These are phyloP conservation scores for Fusarium sambucinum DNA, from an alignment of 2,329 filamentous ascomycete genomes.

Conservation along the genomic window DNA sequence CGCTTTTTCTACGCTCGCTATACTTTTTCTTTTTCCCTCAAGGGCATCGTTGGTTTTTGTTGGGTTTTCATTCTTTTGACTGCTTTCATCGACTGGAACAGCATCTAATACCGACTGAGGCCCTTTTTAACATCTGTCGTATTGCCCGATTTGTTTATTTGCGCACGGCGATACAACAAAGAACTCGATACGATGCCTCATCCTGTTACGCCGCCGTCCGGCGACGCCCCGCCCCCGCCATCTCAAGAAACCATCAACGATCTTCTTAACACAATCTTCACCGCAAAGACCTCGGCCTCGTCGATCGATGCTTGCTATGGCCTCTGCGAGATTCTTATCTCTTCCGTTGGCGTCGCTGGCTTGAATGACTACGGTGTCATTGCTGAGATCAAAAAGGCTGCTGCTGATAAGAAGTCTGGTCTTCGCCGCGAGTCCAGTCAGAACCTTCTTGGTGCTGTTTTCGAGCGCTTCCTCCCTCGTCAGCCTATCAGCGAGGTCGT, in stretches of 20 bases:
- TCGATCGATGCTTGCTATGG: constrained; percentile 74
- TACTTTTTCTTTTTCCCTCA: constrained; percentile 25
- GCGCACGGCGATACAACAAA: constrained; percentile 11
- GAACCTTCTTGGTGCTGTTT: constrained; percentile 92
- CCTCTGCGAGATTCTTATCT: constrained; percentile 70
- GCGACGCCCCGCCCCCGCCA: constrained; percentile 67
- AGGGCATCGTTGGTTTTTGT: constrained; percentile 48
- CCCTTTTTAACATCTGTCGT: constrained; percentile 12
- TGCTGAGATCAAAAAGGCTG: constrained; percentile 75
- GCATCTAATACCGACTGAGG: constrained; percentile 38
- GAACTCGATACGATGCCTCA: constrained; percentile 59
- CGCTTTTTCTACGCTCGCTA: constrained; percentile 41
- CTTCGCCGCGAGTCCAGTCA: constrained; percentile 89
- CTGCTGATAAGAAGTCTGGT: constrained; percentile 92
- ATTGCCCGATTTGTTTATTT: constrained; percentile 2
- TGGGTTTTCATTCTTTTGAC: constrained; percentile 11
- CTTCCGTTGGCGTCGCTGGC: constrained; percentile 65
- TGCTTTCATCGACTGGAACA: constrained; percentile 20
- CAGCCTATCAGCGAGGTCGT: constrained; percentile 84
- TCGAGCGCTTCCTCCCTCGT: constrained; percentile 85
- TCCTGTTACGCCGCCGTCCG: constrained; percentile 61
- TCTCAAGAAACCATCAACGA: constrained; percentile 74
- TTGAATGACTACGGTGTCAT: constrained; percentile 67
- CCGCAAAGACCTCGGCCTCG: constrained; percentile 73
- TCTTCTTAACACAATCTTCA: constrained; percentile 76